Conservation (phyloP, 345 rosid genomes). For the Camelina hispida region DNA sequence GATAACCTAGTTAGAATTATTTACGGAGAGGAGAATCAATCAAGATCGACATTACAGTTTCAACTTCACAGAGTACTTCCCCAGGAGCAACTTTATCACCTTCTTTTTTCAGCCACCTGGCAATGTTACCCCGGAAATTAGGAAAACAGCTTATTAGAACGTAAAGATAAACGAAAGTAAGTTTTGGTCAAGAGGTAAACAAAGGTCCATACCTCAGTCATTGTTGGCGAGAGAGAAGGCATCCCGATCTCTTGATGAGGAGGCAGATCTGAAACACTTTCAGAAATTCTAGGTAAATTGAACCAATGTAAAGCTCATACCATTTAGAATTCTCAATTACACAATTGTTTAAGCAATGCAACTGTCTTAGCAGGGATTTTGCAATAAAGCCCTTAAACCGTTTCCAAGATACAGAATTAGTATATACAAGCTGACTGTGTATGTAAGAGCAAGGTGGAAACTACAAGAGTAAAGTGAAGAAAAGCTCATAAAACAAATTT, state of each 20-base stretch:
- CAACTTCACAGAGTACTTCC: too few relatives aligned
- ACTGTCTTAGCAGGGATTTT: slow-evolving; percentile 2
- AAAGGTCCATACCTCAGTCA: slow-evolving; percentile 79
- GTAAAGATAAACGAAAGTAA: slow-evolving; percentile 8
- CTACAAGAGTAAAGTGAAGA: slow-evolving; percentile 12
- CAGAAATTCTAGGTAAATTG: slow-evolving; percentile 13
- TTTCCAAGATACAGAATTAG: background rate
- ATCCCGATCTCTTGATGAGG: slow-evolving; percentile 97
- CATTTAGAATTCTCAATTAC: background rate
- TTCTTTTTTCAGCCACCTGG: slow-evolving; percentile 97
- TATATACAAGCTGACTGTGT: background rate
- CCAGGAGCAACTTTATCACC: slow-evolving; percentile 65
- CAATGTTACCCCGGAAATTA: slow-evolving; percentile 86
- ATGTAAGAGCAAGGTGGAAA: slow-evolving; percentile 9
- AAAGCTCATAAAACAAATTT: slow-evolving; percentile 7
- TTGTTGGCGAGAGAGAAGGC: slow-evolving; percentile 99
- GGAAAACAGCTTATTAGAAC: slow-evolving; percentile 34
- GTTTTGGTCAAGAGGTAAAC: slow-evolving; percentile 18
- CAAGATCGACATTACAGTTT: too few relatives aligned
- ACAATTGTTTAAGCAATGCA: background rate
- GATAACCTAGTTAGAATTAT: too few relatives aligned
- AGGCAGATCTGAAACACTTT: slow-evolving; percentile 76
- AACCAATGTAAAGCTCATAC: slow-evolving; percentile 5
- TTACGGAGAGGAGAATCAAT: too few relatives aligned
- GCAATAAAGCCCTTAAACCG: background rate